Evolutionary conservation across 106 monocot genomes (phyloP).

Genomic region (Acanthochlamys bracteata): DNA sequence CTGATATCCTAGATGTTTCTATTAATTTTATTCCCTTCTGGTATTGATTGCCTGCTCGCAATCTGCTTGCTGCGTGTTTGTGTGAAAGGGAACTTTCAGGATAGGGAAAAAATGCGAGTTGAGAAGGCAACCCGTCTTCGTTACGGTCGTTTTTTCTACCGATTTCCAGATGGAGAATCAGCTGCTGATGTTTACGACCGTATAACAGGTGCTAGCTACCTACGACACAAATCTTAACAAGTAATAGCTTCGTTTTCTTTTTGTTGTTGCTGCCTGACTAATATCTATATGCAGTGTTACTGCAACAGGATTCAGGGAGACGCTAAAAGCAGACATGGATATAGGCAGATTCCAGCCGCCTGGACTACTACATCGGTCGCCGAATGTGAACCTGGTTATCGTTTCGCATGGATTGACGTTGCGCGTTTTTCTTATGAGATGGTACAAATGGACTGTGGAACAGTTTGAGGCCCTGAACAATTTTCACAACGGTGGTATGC

Average conservation of each 20-base stretch:
- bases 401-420: conserved; percentile 91
- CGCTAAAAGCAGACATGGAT: conserved; percentile 91
- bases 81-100: conserved; percentile 85
- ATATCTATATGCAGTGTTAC: conserved; percentile 66
- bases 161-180: conserved; percentile 96
- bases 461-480: conserved; percentile 91
- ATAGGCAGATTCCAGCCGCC: conserved; percentile 94
- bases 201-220: conserved; percentile 86
- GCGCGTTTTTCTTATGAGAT: conserved; percentile 87
- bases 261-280: neutral
- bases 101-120: conserved; percentile 78
- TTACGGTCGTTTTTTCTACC: conserved; percentile 95
- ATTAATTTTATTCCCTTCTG: neutral
- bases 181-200: conserved; percentile 97
- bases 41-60: neutral
- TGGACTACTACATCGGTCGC: conserved; percentile 44
- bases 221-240: too few relatives aligned
- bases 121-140: conserved; percentile 71
- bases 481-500: conserved; percentile 79
- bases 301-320: conserved; percentile 93
- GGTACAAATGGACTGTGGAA: conserved; percentile 98
- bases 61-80: too few relatives aligned
- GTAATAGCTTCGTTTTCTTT: too few relatives aligned
- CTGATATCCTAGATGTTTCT: too few relatives aligned
- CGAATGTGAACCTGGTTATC: conserved; percentile 87